phyloP scores from a whole-genome alignment of 441 rosid species.

The Arabidopsis hybrid region DNA sequence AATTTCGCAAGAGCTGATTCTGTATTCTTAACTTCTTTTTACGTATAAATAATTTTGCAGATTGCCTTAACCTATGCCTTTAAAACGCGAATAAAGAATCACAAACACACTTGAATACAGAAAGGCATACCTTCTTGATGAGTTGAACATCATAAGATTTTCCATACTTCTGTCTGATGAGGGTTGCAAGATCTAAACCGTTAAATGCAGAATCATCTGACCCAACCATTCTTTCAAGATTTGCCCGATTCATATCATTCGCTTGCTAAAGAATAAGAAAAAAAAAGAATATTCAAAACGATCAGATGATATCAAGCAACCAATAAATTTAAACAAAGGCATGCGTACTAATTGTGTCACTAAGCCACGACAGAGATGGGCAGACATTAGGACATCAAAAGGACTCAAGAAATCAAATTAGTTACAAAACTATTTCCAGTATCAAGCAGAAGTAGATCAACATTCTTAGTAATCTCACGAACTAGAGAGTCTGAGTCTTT shows the following conservation, averaged over 20 bases:
- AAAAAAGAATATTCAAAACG: background rate
- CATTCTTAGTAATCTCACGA: constrained; percentile 11
- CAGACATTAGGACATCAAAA: background rate
- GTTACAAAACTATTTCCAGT: background rate
- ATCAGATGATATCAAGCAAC: constrained; percentile 17
- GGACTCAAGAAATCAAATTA: constrained; percentile 5
- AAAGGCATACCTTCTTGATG: constrained; percentile 76
- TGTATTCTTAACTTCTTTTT: background rate
- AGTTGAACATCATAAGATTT: constrained; percentile 93
- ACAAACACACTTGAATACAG: constrained; percentile 10
- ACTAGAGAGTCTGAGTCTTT: constrained; percentile 6
- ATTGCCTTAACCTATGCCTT: constrained; percentile 10
- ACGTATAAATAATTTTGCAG: too few relatives aligned
- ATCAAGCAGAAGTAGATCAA: constrained; percentile 12
- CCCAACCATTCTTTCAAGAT: constrained; percentile 92
- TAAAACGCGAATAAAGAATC: constrained; percentile 12
- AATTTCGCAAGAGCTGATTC: constrained; percentile 1
- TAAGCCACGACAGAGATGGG: constrained; percentile 4
- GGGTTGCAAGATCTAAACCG: constrained; percentile 94
- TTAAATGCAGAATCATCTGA: constrained; percentile 84
- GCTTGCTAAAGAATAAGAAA: constrained; percentile 54
- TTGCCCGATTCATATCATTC: constrained; percentile 63
- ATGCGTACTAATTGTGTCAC: constrained; percentile 12
- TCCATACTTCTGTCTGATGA: constrained; percentile 90
- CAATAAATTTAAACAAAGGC: background rate